Conservation (phyloP, 2,329 filamentous ascomycete species). For the Epichloe elymi region DNA sequence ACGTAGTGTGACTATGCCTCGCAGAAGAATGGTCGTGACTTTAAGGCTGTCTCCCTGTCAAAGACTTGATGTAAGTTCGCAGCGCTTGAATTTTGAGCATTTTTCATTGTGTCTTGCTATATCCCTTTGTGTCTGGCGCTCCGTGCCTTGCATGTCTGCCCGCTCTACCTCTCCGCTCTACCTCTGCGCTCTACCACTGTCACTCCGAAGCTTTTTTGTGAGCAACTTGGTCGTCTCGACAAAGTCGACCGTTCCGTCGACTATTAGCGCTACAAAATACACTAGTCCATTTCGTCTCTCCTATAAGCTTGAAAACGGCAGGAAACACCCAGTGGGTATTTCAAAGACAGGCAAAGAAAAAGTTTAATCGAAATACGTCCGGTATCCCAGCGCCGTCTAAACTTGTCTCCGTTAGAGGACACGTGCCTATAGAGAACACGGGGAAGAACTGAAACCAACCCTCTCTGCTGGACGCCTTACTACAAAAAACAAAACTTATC, state of each 20-base stretch:
- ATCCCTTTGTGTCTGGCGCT: slow-evolving; percentile 1
- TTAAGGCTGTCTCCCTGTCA: background rate
- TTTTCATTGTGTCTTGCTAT: slow-evolving; percentile 4
- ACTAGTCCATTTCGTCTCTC: background rate
- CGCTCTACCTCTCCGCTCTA: background rate
- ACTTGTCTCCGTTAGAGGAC: background rate
- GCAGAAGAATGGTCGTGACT: slow-evolving; percentile 6
- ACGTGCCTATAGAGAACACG: background rate
- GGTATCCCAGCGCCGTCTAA: background rate
- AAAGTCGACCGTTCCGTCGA: background rate
- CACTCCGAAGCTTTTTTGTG: background rate
- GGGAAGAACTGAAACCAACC: background rate
- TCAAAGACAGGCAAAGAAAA: background rate
- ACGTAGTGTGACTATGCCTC: slow-evolving; percentile 6
- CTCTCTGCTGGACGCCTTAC: background rate
- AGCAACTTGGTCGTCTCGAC: background rate
- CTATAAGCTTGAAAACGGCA: background rate
- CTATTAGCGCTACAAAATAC: background rate
- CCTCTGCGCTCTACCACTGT: background rate
- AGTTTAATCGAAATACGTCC: background rate
- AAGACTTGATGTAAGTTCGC: background rate
- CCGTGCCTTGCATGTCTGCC: background rate
- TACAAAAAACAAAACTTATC: background rate
- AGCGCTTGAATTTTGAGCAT: background rate
- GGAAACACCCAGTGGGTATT: background rate